Base-by-base conservation (phyloP, 495 filamentous ascomycete genomes). In the Aspergillus steynii region DNA sequence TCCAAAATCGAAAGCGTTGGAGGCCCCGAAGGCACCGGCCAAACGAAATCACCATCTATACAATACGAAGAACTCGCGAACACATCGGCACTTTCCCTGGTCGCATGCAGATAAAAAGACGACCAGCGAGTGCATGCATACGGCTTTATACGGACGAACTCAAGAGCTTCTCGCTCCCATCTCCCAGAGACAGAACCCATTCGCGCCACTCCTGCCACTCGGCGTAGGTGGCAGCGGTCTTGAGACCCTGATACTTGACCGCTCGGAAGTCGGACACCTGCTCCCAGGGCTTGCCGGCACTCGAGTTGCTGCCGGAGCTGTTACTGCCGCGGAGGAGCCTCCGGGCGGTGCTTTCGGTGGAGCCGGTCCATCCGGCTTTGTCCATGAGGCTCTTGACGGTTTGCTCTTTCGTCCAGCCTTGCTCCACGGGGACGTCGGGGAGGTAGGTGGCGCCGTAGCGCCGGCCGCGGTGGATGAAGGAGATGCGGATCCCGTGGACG, bases 321-420 rank as follows among this genome's bases (percentile, higher is more conserved):
- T 47, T 68, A 48, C 69, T 68, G 53, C 71, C 73, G 27, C 76
- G 66, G 0, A 80, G 63, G 27, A 80, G 58, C 59, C 74, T 68
- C 58, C 70, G 84, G 76, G 64, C 87, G 80, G 75, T 77, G 86
- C 61, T 77, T 77, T 74, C 69, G 12, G 51, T 56, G 34, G 68
- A 66, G 14, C 75, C 76, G 52, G 75, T 70, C 93, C 92, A 97
- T 0, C 93, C 93, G 0, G 93, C 94, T 80, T 97, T 97, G 57
- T 92, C 82, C 92, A 97, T 97, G 66, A 97, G 73, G 71, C 90
- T 94, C 42, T 90, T 82, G 27, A 98, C 66, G 2, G 93, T 91
- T 80, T 97, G 91, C 74, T 97, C 93, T 73, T 95, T 96, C 14
- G 86, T 91, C 95, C 95, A 99, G 26, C 90, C 92, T 72, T 99